A percentile compares a stretch with the other conserved stretches of the same genome.
Evolutionary conservation across 805 yeast species (phyloP).

Genomic region (Maudiozyma bulderi): DNA sequence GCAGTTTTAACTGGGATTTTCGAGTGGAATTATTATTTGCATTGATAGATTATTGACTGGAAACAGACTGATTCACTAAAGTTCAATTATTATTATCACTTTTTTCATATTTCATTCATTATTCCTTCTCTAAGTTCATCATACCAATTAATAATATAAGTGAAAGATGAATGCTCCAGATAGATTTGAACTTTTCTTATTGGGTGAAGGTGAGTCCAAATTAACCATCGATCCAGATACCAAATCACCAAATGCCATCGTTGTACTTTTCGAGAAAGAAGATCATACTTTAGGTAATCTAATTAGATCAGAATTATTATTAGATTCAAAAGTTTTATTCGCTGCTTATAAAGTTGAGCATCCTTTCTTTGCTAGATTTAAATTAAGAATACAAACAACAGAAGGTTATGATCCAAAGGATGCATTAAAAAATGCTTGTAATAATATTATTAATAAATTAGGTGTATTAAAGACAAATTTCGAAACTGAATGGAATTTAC

Average conservation of each 20-base stretch:
- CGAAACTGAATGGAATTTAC: constrained; percentile 86
- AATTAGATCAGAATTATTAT: constrained; percentile 73
- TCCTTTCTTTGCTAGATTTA: constrained; percentile 91
- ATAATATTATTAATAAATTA: constrained; percentile 69
- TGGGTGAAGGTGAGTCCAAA: constrained; percentile 97
- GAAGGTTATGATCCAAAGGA: constrained; percentile 89
- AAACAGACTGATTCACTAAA: too few species aligned
- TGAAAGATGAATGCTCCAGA: constrained; percentile 87
- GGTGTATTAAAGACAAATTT: constrained; percentile 68
- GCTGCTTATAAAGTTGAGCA: constrained; percentile 98
- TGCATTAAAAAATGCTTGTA: constrained; percentile 85
- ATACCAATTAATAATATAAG: too few species aligned
- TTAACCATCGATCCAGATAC: constrained; percentile 86
- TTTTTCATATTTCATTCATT: too few species aligned
- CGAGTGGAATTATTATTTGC: too few species aligned
- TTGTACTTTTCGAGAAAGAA: constrained; percentile 88
- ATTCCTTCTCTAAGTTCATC: too few species aligned
- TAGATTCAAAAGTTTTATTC: constrained; percentile 82
- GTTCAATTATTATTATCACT: too few species aligned
- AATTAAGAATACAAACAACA: constrained; percentile 90
- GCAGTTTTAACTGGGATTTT: too few species aligned
- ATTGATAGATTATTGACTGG: too few species aligned
- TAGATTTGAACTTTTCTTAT: constrained; percentile 89
- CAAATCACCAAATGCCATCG: constrained; percentile 89
- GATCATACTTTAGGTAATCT: constrained; percentile 95